Conservation (phyloP, 306 rosid genomes). For the Acacia crassicarpa region DNA sequence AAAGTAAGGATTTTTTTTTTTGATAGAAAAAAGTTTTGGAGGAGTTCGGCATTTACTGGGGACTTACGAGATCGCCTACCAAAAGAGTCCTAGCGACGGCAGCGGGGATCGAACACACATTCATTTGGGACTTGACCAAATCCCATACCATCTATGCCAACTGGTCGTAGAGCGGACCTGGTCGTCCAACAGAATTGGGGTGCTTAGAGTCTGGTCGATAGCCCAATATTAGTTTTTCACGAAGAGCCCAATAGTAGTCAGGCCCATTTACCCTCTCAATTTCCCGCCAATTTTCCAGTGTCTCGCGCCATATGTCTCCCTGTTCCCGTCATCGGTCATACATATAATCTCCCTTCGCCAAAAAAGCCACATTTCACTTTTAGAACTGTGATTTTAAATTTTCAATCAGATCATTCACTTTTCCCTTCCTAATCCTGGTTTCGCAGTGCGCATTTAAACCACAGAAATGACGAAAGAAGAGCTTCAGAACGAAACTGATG, state of each 20-base stretch:
- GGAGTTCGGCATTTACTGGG: too few relatives aligned
- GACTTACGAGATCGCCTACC: too few relatives aligned
- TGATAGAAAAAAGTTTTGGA: too few relatives aligned
- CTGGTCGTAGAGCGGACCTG: too few relatives aligned
- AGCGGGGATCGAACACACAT: too few relatives aligned
- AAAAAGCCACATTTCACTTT: background rate
- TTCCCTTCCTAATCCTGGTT: background rate
- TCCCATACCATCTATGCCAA: too few relatives aligned
- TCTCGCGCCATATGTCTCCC: slow-evolving; percentile 4
- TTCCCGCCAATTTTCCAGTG: slow-evolving; percentile 3
- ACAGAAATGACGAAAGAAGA: slow-evolving; percentile 31
- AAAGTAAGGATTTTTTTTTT: too few relatives aligned
- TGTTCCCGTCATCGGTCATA: background rate
- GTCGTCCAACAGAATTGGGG: too few relatives aligned
- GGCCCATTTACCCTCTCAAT: background rate
- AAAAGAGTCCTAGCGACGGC: too few relatives aligned
- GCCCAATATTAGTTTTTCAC: background rate
- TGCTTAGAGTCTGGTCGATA: background rate
- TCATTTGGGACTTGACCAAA: too few relatives aligned
- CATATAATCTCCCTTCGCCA: background rate
- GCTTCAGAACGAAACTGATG: slow-evolving; percentile 36
- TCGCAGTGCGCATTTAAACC: background rate
- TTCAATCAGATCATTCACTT: too few relatives aligned
- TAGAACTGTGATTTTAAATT: background rate
- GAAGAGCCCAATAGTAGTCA: too few relatives aligned